Evolutionary conservation across 2,329 filamentous ascomycete genomes (phyloP).

Genomic region (Pestalotiopsis fici): DNA sequence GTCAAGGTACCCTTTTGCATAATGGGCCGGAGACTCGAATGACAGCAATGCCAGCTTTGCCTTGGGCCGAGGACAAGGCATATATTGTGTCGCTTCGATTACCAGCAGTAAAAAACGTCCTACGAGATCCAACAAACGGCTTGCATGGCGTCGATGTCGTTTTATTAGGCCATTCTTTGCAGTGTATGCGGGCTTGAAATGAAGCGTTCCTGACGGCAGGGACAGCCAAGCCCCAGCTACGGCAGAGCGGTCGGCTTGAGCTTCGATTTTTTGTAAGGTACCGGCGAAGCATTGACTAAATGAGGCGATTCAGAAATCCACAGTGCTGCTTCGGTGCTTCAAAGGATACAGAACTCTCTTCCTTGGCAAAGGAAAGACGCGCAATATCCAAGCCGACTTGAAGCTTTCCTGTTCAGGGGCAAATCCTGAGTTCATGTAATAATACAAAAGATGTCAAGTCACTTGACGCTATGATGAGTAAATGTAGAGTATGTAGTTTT

Average conservation of each 20-base stretch:
- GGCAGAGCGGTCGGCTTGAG: not conserved
- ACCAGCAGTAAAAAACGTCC: not conserved
- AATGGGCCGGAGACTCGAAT: conserved; percentile 82
- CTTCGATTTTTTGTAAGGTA: not conserved
- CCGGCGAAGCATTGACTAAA: conserved; percentile 12
- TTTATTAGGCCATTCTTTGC: not conserved
- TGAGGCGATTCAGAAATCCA: not conserved
- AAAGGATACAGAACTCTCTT: not conserved
- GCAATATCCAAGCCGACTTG: not conserved
- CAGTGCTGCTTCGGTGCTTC: not conserved
- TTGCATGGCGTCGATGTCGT: not conserved
- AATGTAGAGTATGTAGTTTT: too few relatives aligned
- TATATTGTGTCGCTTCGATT: conserved; percentile 72
- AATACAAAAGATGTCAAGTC: too few relatives aligned
- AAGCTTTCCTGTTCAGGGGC: too few relatives aligned
- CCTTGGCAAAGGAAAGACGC: not conserved
- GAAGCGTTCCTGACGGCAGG: not conserved
- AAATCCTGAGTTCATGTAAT: too few relatives aligned
- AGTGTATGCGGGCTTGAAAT: not conserved
- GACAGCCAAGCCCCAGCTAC: not conserved
- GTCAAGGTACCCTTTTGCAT: conserved; percentile 46
- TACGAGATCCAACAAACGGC: not conserved
- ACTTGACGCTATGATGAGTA: too few relatives aligned
- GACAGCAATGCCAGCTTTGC: conserved; percentile 86
- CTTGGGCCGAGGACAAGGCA: conserved; percentile 83